Base-by-base conservation (phyloP, 2,329 filamentous ascomycete genomes). In the Fusarium albidum region DNA sequence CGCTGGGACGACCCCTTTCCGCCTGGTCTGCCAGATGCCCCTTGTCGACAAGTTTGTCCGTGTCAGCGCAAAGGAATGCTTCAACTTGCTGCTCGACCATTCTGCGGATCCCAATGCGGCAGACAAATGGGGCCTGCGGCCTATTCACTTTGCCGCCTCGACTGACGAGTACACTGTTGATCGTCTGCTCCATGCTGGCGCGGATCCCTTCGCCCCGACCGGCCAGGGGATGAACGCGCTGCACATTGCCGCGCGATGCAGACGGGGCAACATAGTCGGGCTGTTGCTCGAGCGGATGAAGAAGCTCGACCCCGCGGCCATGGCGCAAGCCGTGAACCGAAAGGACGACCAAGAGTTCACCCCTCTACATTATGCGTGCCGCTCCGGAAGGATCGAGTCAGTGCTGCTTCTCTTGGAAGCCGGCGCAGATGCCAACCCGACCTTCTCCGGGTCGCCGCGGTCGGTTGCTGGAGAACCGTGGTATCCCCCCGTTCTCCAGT, bases 61-160 rank as follows among this genome's bases (percentile, higher is more conserved):
- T 9, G 18, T 41, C 6, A 45, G 51, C 37, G 41, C 37, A 18
- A 26, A 12, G 4, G 28, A 48, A 11, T 55, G 40, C n/a, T 40
- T 58, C 2, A 26, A 46, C 17, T 55, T 40, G 47, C 32, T 64
- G 2, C 29, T 57, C 1, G 11, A 49, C 5, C 27, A 44, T 4
- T 46, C 52, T 3, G 29, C 37, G 1, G 14, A 49, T 3, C 34
- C 37, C 12, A 48, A 64, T 6, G 14, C 13, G 2, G 26, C 48
- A 31, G 55, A 64, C 15, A 34, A 5, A 1, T 18, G 26, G 31
- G 61, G 58, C 4, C 14, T 62, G 14, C 51, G 39, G 10, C 45
- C 58, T n/a, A 49, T 64, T 14, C 61, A 64, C 28, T 55, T 60
- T 12, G 61, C 61, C 9, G 58, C 61, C 15, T 64, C 61, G 3